Base-by-base conservation (phyloP, 169 alveolate species). In the Toxoplasma gondii region DNA sequence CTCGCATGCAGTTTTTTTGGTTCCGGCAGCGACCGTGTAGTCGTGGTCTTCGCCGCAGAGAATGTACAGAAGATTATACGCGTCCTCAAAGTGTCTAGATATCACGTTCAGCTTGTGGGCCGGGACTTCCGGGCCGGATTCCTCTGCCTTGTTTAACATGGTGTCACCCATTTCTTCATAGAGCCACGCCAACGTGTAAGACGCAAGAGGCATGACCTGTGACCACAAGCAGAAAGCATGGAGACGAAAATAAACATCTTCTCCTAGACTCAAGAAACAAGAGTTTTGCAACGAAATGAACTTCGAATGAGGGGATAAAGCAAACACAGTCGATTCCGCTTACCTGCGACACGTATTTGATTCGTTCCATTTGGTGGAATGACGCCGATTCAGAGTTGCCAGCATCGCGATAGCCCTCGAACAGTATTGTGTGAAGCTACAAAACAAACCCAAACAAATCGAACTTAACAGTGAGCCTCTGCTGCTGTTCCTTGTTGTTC, bases 121-220 rank as follows among this genome's bases (percentile, higher is more conserved):
- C n/a, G 31, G 69, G n/a, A 80, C 69, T 34, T 69, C 64, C 4
- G 49, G 64, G 4, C 69, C 54, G 2, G 91, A 67, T 2, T 83
- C 86, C 22, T 69, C 78, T 45, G 53, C 84, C 34, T 88, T 44
- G 29, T 88, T 69, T 82, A 67, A 64, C 39, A 96, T 91, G 49
- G 69, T 78, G 90, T 96, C 97, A 0, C 97, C 97, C 91, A 96
- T 94, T 58, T 96, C 97, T 84, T 96, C 97, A 83, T 95, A 93
- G 34, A 93, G 91, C 97, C 97, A 96, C 22, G 97, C 97, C 24
- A 95, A 53, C 19, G 97, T 91, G 43, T 96, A 96, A 16, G 97
- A 94, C 44, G 96, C 94, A 5, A 93, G 94, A 22, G 97, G 97
- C 69, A 94, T 78, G 83, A 95, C 97, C 94, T 92, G 92, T 31